Conservation (phyloP, 352 stramenopile species). For the Aphanomyces cochlioides region DNA sequence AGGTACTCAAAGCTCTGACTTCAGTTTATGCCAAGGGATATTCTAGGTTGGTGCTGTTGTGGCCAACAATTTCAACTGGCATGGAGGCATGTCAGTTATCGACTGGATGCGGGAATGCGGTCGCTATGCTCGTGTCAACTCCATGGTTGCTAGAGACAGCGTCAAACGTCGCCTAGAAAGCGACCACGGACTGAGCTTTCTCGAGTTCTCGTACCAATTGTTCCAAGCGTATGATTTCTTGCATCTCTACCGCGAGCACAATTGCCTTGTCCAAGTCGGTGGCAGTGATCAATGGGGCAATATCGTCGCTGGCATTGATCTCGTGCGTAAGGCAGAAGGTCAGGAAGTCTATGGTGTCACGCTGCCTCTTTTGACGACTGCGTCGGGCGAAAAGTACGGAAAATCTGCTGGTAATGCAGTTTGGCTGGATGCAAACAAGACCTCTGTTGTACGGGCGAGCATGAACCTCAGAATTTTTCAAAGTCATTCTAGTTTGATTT, state of each 20-base stretch:
- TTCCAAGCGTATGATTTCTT: slow-evolving; percentile 99
- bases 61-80: slow-evolving; percentile 99
- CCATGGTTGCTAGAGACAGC: slow-evolving; percentile 98
- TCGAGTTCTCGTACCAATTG: slow-evolving; percentile 99
- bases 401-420: slow-evolving; percentile 98
- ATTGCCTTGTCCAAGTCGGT: slow-evolving; percentile 94
- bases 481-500: slow-evolving; percentile 76
- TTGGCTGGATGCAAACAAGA: slow-evolving; percentile 95
- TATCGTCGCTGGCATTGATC: slow-evolving; percentile 96
- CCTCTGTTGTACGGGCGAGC: slow-evolving; percentile 78
- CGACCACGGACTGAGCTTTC: slow-evolving; percentile 96
- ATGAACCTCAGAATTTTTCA: not conserved
- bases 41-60: slow-evolving; percentile 86
- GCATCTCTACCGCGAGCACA: slow-evolving; percentile 90
- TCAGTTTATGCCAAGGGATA: not conserved
- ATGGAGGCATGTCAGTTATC: slow-evolving; percentile 92
- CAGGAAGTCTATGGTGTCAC: slow-evolving; percentile 93
- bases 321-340: slow-evolving; percentile 89
- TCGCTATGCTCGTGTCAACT: slow-evolving; percentile 89
- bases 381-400: slow-evolving; percentile 98
- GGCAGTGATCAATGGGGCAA: slow-evolving; percentile 99
- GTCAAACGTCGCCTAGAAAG: slow-evolving; percentile 95
- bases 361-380: slow-evolving; percentile 95
- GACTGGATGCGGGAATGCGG: slow-evolving; percentile 97
- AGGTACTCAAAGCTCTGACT: not conserved